These are phyloP conservation scores for Linaria vulgaris DNA, from an alignment of 257 asterid species.

Conservation along the genomic window DNA sequence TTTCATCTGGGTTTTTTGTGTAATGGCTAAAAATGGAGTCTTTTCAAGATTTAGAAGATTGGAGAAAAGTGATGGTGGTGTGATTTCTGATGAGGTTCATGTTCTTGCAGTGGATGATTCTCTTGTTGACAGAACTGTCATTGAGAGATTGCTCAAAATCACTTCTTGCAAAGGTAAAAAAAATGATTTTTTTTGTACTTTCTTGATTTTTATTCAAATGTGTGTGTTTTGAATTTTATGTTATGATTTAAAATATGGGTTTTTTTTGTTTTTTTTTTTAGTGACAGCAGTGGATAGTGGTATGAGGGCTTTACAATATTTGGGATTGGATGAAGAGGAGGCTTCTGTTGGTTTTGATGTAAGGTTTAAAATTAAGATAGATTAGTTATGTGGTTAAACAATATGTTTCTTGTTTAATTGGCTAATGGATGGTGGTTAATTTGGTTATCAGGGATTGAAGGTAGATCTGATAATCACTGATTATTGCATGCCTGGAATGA, in stretches of 20 bases:
- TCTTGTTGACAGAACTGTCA: conserved; percentile 61
- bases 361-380: conserved; percentile 21
- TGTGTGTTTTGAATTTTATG: not conserved
- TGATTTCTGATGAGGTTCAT: conserved; percentile 50
- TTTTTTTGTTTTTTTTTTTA: conserved; percentile 23
- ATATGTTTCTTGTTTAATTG: not conserved
- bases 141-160: conserved; percentile 62
- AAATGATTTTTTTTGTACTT: not conserved
- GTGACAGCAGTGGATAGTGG: conserved; percentile 96
- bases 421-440: conserved; percentile 20
- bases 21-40: conserved; percentile 53
- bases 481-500: conserved; percentile 97
- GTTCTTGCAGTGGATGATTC: conserved; percentile 74
- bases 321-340: conserved; percentile 76
- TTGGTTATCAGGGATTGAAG: conserved; percentile 60
- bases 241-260: not conserved
- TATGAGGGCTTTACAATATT: conserved; percentile 76
- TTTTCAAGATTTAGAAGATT: conserved; percentile 53
- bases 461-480: conserved; percentile 91
- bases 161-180: conserved; percentile 63
- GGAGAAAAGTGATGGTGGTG: conserved; percentile 36
- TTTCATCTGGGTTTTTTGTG: conserved; percentile 31
- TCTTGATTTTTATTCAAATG: not conserved
- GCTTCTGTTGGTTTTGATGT: conserved; percentile 61
- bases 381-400: not conserved